Evolutionary conservation across 345 rosid genomes (phyloP), one percentile per base, ranked within the genome.

Genomic region (Microcos paniculata): DNA sequence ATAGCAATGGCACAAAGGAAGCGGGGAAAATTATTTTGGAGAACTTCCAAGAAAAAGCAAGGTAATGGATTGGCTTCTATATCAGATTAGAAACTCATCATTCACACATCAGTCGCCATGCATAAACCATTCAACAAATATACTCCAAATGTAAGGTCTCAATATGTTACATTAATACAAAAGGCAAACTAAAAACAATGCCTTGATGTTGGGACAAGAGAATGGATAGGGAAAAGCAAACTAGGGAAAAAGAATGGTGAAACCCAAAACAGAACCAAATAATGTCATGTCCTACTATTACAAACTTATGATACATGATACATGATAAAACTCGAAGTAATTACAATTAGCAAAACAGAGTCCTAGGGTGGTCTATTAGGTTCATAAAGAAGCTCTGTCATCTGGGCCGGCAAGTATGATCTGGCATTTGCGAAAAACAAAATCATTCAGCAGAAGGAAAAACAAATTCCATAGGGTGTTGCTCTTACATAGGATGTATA

Each of bases 331-430:
- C 80, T 58, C 78, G 1, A 21, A 28, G 59, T 80, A 87, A 84
- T 90, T 87, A 88, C 89, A 85, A 69, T 71, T 81, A 64, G 61
- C 56, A 45, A 46, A 76, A 73, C 63, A 23, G 57, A 55, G 79
- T 9, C 4, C 67, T 26, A 9, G 12, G 46, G 48, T 24, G 57
- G 69, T 63, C 73, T 21, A 11, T 82, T 72, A 83, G 46, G 73
- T 78, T 69, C 80, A 81, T 70, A 81, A 51, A 38, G 84, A 80
- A 33, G 85, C 68, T 85, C 88, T 80, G 73, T 86, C 90, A 38
- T 89, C 92, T 1, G 95, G 95, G 16, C 92, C 95, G 0, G 83
- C 86, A 6, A 90, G 91, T 74, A 71, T 81, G 51, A 89, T 89
- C 92, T 90, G 85, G 57, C 69, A 83, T 76, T 76, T 73, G 42